Base-by-base conservation (phyloP, 305 asterid genomes). In the Fraxinus sp. region DNA sequence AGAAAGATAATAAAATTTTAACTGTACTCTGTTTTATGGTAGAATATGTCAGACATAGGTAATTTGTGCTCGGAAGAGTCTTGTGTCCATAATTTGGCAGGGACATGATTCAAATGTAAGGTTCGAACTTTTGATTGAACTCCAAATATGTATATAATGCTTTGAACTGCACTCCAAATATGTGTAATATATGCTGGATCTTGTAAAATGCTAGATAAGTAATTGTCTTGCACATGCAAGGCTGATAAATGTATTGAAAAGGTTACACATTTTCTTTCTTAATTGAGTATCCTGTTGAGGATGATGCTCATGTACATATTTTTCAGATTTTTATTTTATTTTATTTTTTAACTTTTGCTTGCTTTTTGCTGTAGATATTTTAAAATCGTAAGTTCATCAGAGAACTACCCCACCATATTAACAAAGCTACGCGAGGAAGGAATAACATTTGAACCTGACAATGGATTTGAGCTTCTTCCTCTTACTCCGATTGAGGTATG, bases 381-480 rank as follows among this genome's bases (percentile, higher is more conserved):
- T 72, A 96, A 92, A 82, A 89, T 94, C 24, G 88, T 94, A 77
- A 88, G 93, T 88, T 90, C 98, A 75, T 14, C 91, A 83, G 97
- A 93, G 35, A 92, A 91, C 86, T 96, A 92, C 89, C 10, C 92
- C n/a, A 79, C 81, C 80, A 86, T 96, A 86, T 82, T 94, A 84
- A 79, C 90, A 55, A 94, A 90, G 84, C 88, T 94, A 59, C 89
- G 92, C 3, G 95, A 91, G 68, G 97, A 91, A 91, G 95, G 93
- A 90, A 89, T 94, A 75, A 20, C 91, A 22, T 94, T 90, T 79
- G 96, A 91, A 88, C 89, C 97, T 41, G 98, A 96, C 88, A 89
- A 87, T 73, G 99, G 99, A 49, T 93, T 89, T 22, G 99, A 94
- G 91, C 95, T 96, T 84, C 81, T 94, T 87, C 98, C 97, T 14